Evolutionary conservation across 306 rosid genomes (phyloP), one percentile per base, ranked within the genome.

Genomic region (Malus fusca): DNA sequence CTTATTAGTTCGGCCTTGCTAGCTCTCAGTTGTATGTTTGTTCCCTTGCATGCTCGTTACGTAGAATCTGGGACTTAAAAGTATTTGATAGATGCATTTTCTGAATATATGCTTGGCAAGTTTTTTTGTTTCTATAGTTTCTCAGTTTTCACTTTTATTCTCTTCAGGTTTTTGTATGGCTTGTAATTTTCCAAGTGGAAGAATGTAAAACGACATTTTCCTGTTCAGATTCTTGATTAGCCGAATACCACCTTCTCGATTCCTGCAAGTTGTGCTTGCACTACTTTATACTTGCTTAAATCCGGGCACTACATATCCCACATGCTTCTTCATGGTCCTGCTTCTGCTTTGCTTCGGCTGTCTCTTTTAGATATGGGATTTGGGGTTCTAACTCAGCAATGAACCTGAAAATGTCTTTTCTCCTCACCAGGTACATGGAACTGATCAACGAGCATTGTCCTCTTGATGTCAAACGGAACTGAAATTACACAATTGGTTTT

Each of bases 121-220:
- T 40, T 52, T 33, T 46, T 28, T 46, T 12, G 31, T 33, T 33
- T 21, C n/a, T 53, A 8, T 53, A 3, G 21, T 71, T n/a, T 71
- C 30, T 71, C 64, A 70, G 51, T 28, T 28, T 51, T 52, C 19
- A 55, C 21, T 53, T 23, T 23, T 53, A 21, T 15, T 44, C 22
- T 44, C 22, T 67, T 51, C 72, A 73, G 83, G 71, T 66, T 35
- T 73, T 22, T 11, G 46, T 74, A 14, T 43, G 78, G 64, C 65
- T 51, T 53, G 72, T 51, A 15, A 26, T 62, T 40, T 31, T 62
- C 40, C 67, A 12, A 58, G 48, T 69, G 37, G 61, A 23, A 37
- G 66, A 43, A 44, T 8, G 30, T 62, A 71, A 52, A 52, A 15
- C 52, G 26, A 51, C 51, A 33, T 13, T 23, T 61, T 62, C 65